Base-by-base conservation (phyloP, 2,329 filamentous ascomycete genomes). In the Elsinoe perseae region DNA sequence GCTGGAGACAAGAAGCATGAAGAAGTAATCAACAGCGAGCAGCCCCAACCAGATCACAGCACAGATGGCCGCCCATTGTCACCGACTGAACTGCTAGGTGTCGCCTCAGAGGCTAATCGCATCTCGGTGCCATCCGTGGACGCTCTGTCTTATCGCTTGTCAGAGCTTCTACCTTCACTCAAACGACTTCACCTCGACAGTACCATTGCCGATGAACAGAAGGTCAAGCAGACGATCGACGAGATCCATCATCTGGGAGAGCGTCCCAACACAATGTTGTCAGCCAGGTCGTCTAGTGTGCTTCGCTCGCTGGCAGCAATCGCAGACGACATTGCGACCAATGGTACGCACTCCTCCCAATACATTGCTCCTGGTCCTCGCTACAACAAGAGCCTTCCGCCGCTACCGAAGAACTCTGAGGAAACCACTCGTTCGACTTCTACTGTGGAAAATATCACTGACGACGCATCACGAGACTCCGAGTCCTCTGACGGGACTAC, bases 81-180 rank as follows among this genome's bases (percentile, higher is more conserved):
- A 4, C 70, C 71, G 12, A 66, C 73, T 34, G 67, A 73, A 52
- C 63, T 75, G 44, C 65, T 76, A 23, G 68, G 67, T 40, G 64
- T 70, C 48, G 67, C 68, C n/a, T 64, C 64, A 8, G 75, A 77
- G 62, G 68, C 76, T 61, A 71, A 75, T 23, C 68, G 71, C 27
- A 63, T 77, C 20, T 72, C 71, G 3, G 72, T 78, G 21, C 75
- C 75, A 14, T 75, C 72, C 3, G 69, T 77, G 14, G 68, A 66
- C 25, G 72, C 68, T 9, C 65, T 77, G 6, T 76, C 74, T 1
- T 68, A 75, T 50, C 69, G 74, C 18, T 64, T 77, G 10, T 75
- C 74, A 0, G 72, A 74, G 62, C 65, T 76, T 10, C 61, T 77
- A 16, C 75, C 75, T 4, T 71, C 72, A 8, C 60, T 78, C 52